These are phyloP conservation scores for Lichenothelia convexa DNA, from an alignment of 495 filamentous ascomycete genomes.

Conservation along the genomic window DNA sequence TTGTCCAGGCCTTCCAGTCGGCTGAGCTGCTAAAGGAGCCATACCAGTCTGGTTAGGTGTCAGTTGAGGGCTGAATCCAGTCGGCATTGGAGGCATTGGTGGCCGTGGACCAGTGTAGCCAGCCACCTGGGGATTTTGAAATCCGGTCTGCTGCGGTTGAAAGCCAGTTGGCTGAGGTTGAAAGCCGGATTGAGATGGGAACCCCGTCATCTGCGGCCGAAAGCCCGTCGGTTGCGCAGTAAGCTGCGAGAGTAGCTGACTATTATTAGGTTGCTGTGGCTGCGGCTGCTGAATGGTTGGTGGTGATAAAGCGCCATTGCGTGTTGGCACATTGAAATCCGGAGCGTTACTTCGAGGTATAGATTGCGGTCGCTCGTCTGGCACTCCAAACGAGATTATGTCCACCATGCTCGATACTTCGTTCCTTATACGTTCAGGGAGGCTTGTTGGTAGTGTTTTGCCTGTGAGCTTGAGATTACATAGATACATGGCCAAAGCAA, in stretches of 20 bases:
- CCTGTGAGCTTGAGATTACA: constrained; percentile 86
- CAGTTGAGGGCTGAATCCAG: constrained; percentile 48
- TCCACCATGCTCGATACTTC: constrained; percentile 99
- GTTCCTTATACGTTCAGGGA: constrained; percentile 80
- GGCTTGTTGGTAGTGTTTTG: constrained; percentile 49
- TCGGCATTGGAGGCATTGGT: constrained; percentile 90
- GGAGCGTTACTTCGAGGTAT: constrained; percentile 49
- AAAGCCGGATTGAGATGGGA: constrained; percentile 11
- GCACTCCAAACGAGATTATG: constrained; percentile 89
- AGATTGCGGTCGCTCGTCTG: constrained; percentile 47
- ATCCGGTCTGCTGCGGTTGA: constrained; percentile 34
- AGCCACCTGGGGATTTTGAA: constrained; percentile 32
- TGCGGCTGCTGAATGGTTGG: constrained; percentile 76
- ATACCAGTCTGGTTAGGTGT: constrained; percentile 44
- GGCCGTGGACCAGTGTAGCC: constrained; percentile 63
- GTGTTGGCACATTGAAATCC: constrained; percentile 48
- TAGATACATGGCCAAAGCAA: constrained; percentile 95
- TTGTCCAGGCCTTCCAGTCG: constrained; percentile 90
- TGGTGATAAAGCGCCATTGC: constrained; percentile 43
- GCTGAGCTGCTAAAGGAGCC: constrained; percentile 66
- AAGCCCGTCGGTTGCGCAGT: constrained; percentile 59
- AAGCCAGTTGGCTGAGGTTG: constrained; percentile 27
- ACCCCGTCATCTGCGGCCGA: constrained; percentile 30
- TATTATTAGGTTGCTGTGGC: constrained; percentile 61
- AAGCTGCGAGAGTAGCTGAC: constrained; percentile 60